phyloP scores from a whole-genome alignment of 345 rosid genomes.

The Populus tremula region DNA sequence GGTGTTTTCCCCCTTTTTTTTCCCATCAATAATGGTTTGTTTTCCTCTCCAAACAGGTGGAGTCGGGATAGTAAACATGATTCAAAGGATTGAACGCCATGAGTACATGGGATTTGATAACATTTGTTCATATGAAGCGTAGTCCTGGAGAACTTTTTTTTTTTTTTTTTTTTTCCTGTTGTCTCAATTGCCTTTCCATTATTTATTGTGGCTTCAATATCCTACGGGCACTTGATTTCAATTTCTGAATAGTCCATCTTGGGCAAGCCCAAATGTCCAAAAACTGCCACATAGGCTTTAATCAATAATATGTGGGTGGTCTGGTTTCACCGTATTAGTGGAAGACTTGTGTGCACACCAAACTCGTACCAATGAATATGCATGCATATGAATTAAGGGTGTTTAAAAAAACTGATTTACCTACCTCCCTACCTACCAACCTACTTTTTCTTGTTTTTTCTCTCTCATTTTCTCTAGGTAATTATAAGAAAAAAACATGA shows the following conservation, averaged over 20 bases:
- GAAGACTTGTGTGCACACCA: neutral
- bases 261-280: neutral
- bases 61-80: slow-evolving; percentile 16
- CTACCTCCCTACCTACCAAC: too few species aligned
- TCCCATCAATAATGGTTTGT: neutral
- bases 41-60: slow-evolving; percentile 19
- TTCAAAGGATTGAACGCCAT: slow-evolving; percentile 13
- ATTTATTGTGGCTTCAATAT: neutral
- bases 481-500: too few species aligned
- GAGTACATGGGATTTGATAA: slow-evolving; percentile 21
- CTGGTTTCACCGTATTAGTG: neutral
- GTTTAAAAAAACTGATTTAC: too few species aligned
- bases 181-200: neutral
- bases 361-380: too few species aligned
- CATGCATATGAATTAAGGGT: too few species aligned
- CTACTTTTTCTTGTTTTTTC: too few species aligned
- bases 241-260: neutral
- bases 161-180: too few species aligned
- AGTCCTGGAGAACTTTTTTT: neutral
- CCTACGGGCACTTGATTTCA: neutral
- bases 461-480: too few species aligned
- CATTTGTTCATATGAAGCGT: slow-evolving; percentile 11
- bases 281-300: neutral
- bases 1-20: neutral
- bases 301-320: neutral